Conservation (phyloP, 2,329 filamentous ascomycete species). For the Knufia petricola region DNA sequence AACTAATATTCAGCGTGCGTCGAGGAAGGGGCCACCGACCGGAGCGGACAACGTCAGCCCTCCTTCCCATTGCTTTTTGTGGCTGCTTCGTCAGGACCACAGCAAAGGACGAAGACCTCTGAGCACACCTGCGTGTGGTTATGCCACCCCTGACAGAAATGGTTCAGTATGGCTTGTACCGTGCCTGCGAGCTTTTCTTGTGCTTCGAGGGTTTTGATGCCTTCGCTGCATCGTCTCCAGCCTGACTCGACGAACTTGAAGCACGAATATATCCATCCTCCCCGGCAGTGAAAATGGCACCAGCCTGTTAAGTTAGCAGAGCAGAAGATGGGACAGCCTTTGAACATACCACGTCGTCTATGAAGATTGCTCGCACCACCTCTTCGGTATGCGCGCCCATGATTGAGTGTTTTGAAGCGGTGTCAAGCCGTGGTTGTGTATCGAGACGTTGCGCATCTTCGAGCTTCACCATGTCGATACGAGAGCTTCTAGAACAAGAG, state of each 20-base stretch:
- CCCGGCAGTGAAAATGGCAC: constrained; percentile 36
- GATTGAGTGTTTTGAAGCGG: constrained; percentile 33
- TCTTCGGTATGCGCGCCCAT: constrained; percentile 41
- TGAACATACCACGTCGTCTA: constrained; percentile 35
- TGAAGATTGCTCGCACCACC: constrained; percentile 36
- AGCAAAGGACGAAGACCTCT: too few species aligned
- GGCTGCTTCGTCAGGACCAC: too few species aligned
- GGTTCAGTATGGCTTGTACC: constrained; percentile 20
- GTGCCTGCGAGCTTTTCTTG: constrained; percentile 14
- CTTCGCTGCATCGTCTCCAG: background rate
- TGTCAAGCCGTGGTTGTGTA: constrained; percentile 29
- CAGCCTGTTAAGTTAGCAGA: constrained; percentile 23
- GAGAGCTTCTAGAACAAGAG: constrained; percentile 14
- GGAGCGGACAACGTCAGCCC: too few species aligned
- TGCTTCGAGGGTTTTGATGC: constrained; percentile 14
- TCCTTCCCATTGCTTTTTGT: too few species aligned
- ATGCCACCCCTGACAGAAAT: too few species aligned
- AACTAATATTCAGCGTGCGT: too few species aligned
- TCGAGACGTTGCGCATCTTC: constrained; percentile 24
- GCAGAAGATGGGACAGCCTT: background rate
- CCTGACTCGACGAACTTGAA: constrained; percentile 8
- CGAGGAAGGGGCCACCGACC: too few species aligned
- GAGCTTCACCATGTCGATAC: constrained; percentile 32
- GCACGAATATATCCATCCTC: constrained; percentile 31
- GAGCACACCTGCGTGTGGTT: too few species aligned